Evolutionary conservation across 495 filamentous ascomycete species (phyloP).

Genomic region (Lepraria neglecta): DNA sequence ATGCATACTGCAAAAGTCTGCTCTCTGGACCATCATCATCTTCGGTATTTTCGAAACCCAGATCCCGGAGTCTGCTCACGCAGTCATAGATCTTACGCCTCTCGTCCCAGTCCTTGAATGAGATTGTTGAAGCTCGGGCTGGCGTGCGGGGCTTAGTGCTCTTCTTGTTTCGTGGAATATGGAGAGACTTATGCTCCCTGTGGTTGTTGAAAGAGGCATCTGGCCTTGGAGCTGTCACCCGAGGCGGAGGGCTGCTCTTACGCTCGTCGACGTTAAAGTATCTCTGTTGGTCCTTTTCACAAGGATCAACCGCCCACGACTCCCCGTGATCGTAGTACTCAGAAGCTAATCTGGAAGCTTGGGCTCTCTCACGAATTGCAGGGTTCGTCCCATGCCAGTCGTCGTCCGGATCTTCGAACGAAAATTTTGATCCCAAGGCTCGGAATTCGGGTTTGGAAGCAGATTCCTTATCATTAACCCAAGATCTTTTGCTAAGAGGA

Average conservation of each 20-base stretch:
- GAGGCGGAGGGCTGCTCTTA: too few species aligned
- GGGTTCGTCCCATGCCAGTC: neutral
- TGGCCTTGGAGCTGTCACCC: too few species aligned
- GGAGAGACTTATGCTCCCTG: too few species aligned
- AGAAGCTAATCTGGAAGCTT: neutral
- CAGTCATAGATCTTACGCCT: slow-evolving; percentile 40
- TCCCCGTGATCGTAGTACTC: neutral
- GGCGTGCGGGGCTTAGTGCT: neutral
- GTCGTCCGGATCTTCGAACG: neutral
- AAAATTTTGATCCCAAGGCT: neutral
- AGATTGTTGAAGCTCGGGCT: neutral
- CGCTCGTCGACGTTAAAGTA: too few species aligned
- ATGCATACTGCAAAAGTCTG: slow-evolving; percentile 47
- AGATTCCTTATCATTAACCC: neutral
- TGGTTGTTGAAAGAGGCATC: too few species aligned
- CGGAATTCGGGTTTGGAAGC: neutral
- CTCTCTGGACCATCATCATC: slow-evolving; percentile 35
- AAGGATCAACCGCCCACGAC: too few species aligned
- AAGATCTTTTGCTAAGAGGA: neutral
- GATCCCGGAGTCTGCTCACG: slow-evolving; percentile 39
- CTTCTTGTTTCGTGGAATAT: neutral
- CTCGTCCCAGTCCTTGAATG: slow-evolving; percentile 7
- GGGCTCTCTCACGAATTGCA: neutral
- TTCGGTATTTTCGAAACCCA: slow-evolving; percentile 45
- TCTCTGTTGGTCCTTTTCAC: too few species aligned